Base-by-base conservation (phyloP, 441 rosid genomes). In the Eutrema salsugineum region DNA sequence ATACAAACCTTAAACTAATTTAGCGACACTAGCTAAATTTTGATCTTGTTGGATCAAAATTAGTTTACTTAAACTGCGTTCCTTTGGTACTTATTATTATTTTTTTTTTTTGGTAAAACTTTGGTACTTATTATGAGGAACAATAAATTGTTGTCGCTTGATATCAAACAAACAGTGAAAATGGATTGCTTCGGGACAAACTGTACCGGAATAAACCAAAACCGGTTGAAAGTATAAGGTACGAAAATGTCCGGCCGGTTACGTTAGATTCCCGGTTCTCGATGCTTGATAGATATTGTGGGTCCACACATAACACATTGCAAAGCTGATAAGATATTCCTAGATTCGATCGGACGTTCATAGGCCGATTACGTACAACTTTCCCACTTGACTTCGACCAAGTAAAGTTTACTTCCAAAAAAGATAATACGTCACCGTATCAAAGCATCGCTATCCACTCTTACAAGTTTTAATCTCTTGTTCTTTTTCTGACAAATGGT, bases 251-350 rank as follows among this genome's bases (percentile, higher is more conserved):
- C 16, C 33, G 51, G 10, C 8, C 42, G 38, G 56, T 53, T 62
- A 62, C 63, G 56, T 62, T 32, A 72, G 3, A 62, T n/a, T 42
- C 3, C 47, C 30, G 47, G 64, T 72, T 63, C 11, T 55, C 1
- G 10, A 44, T 47, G 66, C 35, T 56, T 57, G 72, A 11, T 73
- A 73, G 68, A 73, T 73, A 38, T 49, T 20, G 46, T 73, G 61
- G 77, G 62, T 20, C 67, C 20, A 48, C 19, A 46, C 59, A 36
- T 56, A n/a, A 48, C 19, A 46, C 59, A 36, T 56, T 15, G 39
- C 16, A 66, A 48, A 49, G 20, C 19, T 49, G 54, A 73, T 14
- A 72, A 57, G 61, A 73, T 66, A 48, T 66, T 66, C 27, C 44
- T 66, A 64, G 77, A 73, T 73, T 57, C 67, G 61, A 48, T 32